Conservation (phyloP, 169 alveolate species). For the Theileria parva region DNA sequence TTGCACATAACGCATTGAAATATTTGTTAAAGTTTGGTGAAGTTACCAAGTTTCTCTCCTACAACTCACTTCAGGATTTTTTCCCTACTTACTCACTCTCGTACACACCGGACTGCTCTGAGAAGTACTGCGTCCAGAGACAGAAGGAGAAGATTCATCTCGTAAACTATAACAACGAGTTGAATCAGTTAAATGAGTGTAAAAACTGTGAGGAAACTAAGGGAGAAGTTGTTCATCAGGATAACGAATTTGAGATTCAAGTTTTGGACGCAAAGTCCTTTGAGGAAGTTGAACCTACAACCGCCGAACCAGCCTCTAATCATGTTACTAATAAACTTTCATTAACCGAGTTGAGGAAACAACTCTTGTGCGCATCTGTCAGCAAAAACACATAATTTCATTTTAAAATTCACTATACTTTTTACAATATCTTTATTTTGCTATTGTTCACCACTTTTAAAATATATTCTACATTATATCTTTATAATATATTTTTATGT, state of each 20-base stretch:
- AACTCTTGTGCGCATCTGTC: conserved; percentile 26
- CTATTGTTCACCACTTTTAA: background rate
- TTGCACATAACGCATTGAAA: conserved; percentile 91
- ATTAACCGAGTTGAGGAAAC: conserved; percentile 54
- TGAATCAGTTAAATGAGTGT: background rate
- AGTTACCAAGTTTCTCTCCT: conserved; percentile 84
- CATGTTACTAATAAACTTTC: conserved; percentile 29
- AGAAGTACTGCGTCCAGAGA: conserved; percentile 62
- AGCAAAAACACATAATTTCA: background rate
- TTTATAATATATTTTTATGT: background rate
- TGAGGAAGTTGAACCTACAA: background rate
- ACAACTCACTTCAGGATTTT: conserved; percentile 88
- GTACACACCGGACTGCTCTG: conserved; percentile 90
- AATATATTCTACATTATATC: background rate
- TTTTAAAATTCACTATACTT: background rate
- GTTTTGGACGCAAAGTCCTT: conserved; percentile 25
- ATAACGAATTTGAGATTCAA: conserved; percentile 47
- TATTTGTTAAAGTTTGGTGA: conserved; percentile 89
- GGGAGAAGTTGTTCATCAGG: conserved; percentile 24
- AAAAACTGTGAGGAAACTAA: conserved; percentile 3
- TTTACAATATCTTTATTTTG: background rate
- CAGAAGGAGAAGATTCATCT: conserved; percentile 36
- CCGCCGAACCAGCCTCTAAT: background rate
- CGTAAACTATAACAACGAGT: conserved; percentile 8
- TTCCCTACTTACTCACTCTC: conserved; percentile 85